These are phyloP conservation scores for Dothidotthia symphoricarpi DNA, from an alignment of 2,329 filamentous ascomycete genomes.

Conservation along the genomic window DNA sequence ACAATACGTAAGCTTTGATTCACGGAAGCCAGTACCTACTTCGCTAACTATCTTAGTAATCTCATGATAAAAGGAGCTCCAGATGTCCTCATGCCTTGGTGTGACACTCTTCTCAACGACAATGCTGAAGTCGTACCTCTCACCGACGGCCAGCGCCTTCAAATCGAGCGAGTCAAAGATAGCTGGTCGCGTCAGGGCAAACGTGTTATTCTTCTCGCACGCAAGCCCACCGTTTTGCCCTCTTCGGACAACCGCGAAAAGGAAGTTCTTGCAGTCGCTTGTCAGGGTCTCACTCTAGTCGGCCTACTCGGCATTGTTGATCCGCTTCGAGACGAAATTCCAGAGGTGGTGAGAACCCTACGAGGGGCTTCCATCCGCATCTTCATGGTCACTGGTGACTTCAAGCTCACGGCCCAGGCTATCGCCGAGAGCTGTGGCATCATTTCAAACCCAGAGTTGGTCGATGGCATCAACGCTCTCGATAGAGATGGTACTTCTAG, in stretches of 20 bases:
- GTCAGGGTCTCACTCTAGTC: constrained; percentile 51
- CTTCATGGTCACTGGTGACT: constrained; percentile 81
- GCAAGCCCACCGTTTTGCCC: constrained; percentile 52
- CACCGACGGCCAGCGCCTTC: constrained; percentile 45
- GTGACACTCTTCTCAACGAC: constrained; percentile 56
- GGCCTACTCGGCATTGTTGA: constrained; percentile 61
- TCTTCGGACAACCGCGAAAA: constrained; percentile 55
- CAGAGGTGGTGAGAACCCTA: constrained; percentile 59
- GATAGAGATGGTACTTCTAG: constrained; percentile 33
- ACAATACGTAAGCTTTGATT: constrained; percentile 18
- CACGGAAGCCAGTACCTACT: not conserved
- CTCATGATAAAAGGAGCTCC: constrained; percentile 79
- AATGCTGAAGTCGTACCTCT: constrained; percentile 56
- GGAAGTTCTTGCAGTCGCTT: constrained; percentile 56
- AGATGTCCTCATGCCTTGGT: constrained; percentile 67
- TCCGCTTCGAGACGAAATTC: constrained; percentile 60
- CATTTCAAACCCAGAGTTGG: constrained; percentile 53
- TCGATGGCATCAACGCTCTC: constrained; percentile 58
- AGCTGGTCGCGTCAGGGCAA: constrained; percentile 67
- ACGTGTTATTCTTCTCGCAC: constrained; percentile 65
- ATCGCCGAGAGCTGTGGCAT: constrained; percentile 73
- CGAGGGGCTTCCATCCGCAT: constrained; percentile 70
- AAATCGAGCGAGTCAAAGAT: constrained; percentile 63
- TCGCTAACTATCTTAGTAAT: constrained; percentile 34
- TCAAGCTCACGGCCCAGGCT: constrained; percentile 69